Base-by-base conservation (phyloP, 257 asterid genomes). In the Echites panduratus region DNA sequence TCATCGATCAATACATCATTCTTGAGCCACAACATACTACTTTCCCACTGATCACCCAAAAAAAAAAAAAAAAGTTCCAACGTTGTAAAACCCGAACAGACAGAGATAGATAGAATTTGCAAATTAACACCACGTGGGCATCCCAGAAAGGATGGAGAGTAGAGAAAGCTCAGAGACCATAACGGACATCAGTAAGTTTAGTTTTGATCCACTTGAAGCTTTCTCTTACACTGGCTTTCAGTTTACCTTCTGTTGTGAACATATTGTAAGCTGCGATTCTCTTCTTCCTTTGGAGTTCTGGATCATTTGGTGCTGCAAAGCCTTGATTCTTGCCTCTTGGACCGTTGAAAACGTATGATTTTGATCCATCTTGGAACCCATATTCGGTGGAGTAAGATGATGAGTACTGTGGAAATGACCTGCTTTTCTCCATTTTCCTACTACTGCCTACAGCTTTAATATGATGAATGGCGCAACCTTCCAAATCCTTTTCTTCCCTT, bases 181-280 rank as follows among this genome's bases (percentile, higher is more conserved):
- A 85, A 67, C 91, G 86, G 4, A 88, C 68, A 70, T 88, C 83
- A 45, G 59, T 79, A 62, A 90, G 77, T 72, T 90, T 89, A 78
- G 86, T 79, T 76, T 90, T 90, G 86, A 88, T 82, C 97, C 97
- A 90, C 80, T 84, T 90, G 87, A 88, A 85, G 75, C 96, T 86
- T 62, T 76, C 93, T 67, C 89, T 85, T 38, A 90, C 73, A 29
- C 87, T 83, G 16, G 96, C 79, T 79, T 90, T 90, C 58, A 90
- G 77, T 82, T 87, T 90, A 73, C 97, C 87, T 83, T 88, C 91
- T 0, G 79, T 87, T 0, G 88, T 76, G 73, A 88, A 78, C 91
- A 83, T 85, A 66, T 90, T 88, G 49, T 90, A 90, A 0, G 84
- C 79, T 50, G 90, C 93, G 63, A 90, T 83, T 78, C 97, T 87